These are phyloP conservation scores for Macrocybe gigantea DNA, from an alignment of 768 basidiomycete genomes.

Conservation along the genomic window DNA sequence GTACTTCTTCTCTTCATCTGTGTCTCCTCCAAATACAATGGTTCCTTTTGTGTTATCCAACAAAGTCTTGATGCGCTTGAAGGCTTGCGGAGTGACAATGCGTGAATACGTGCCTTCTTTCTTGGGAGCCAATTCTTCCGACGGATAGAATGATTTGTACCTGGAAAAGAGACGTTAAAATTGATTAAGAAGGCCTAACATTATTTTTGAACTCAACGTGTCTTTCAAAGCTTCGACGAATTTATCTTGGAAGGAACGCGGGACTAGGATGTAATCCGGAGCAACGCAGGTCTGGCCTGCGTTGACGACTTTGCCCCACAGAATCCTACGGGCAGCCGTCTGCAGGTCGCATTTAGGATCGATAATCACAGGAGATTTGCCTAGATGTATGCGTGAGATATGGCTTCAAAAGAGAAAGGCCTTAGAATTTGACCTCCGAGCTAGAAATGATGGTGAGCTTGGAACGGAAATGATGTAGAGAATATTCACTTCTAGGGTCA, in stretches of 20 bases:
- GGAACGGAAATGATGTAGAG: background rate
- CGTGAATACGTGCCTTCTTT: slow-evolving; percentile 40
- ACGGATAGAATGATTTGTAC: slow-evolving; percentile 49
- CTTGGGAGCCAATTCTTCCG: slow-evolving; percentile 36
- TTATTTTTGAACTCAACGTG: slow-evolving; percentile 20
- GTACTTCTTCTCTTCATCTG: slow-evolving; percentile 49
- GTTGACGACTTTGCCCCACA: slow-evolving; percentile 82
- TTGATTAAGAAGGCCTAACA: background rate
- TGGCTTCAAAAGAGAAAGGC: background rate
- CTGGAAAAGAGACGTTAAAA: slow-evolving; percentile 19
- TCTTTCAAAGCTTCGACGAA: slow-evolving; percentile 39
- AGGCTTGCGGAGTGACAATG: slow-evolving; percentile 49
- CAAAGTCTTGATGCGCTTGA: slow-evolving; percentile 52
- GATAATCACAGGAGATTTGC: slow-evolving; percentile 73
- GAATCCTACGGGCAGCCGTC: slow-evolving; percentile 58
- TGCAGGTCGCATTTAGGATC: slow-evolving; percentile 66
- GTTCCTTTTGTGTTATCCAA: slow-evolving; percentile 64
- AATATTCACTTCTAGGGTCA: slow-evolving; percentile 36
- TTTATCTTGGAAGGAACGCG: slow-evolving; percentile 35
- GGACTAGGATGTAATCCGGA: slow-evolving; percentile 50
- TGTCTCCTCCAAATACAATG: slow-evolving; percentile 58
- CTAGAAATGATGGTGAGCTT: slow-evolving; percentile 20
- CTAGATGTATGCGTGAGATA: slow-evolving; percentile 13
- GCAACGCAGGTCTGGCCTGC: slow-evolving; percentile 74
- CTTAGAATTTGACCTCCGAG: slow-evolving; percentile 32